These are phyloP conservation scores for Mrakiaceae sp. DNA, from an alignment of 1,284 basidiomycete genomes.

Conservation along the genomic window DNA sequence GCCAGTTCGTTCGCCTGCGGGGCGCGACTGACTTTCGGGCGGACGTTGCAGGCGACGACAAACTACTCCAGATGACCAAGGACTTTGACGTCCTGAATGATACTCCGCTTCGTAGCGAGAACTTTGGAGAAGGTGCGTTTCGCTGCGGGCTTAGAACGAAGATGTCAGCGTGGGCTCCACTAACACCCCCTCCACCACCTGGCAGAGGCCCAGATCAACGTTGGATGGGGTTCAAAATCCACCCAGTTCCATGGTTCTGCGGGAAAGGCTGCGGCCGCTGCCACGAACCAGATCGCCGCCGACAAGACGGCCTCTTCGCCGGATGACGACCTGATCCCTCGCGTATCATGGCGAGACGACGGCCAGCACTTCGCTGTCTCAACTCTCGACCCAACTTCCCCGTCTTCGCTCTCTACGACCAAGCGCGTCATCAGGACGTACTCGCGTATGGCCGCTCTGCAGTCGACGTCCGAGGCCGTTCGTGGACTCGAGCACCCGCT, in stretches of 20 bases:
- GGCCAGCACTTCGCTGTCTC: slow-evolving; percentile 80
- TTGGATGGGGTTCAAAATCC: slow-evolving; percentile 94
- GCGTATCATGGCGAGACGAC: slow-evolving; percentile 89
- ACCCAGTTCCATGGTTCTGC: slow-evolving; percentile 97
- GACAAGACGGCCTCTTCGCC: slow-evolving; percentile 28
- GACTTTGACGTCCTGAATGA: slow-evolving; percentile 83
- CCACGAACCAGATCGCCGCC: slow-evolving; percentile 41
- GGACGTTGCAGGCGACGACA: slow-evolving; percentile 50
- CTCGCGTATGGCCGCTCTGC: slow-evolving; percentile 62
- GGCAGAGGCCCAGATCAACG: slow-evolving; percentile 76
- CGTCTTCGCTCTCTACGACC: slow-evolving; percentile 16
- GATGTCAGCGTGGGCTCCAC: neutral
- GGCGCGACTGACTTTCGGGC: neutral
- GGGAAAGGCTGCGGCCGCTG: slow-evolving; percentile 68
- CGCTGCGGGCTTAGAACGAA: neutral
- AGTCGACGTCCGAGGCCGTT: slow-evolving; percentile 74
- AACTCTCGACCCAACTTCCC: slow-evolving; percentile 40
- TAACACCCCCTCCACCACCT: neutral
- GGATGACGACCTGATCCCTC: slow-evolving; percentile 60
- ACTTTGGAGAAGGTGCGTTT: slow-evolving; percentile 69
- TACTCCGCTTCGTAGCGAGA: slow-evolving; percentile 52
- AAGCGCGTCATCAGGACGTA: slow-evolving; percentile 65
- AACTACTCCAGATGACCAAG: slow-evolving; percentile 77
- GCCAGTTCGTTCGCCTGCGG: too few relatives aligned
- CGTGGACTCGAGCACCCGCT: slow-evolving; percentile 68